Percentiles rank a stretch among this genome's conserved stretches.
Conservation (phyloP, 169 alveolate species). For the Plasmodium chabaudi region DNA sequence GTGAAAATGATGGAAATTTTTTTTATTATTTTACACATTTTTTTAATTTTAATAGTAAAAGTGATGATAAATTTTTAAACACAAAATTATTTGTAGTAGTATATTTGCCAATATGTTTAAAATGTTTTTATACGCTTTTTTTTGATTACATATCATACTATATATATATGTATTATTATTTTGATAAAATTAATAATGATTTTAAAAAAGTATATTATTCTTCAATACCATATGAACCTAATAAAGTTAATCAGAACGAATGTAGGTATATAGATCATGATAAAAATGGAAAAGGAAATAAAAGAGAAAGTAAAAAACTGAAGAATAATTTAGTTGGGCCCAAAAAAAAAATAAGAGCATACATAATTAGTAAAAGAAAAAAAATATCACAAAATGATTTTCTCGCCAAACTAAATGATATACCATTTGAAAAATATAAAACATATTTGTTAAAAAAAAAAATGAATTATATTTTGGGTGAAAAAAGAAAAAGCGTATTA, state of each 20-base stretch:
- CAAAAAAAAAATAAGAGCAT: background rate
- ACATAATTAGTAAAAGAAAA: slow-evolving; percentile 27
- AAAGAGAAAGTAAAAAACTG: background rate
- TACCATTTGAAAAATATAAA: slow-evolving; percentile 20
- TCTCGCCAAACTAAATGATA: slow-evolving; percentile 1
- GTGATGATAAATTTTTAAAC: slow-evolving; percentile 55
- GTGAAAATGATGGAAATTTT: slow-evolving; percentile 50
- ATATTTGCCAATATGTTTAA: slow-evolving; percentile 70
- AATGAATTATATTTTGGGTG: background rate
- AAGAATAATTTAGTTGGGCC: too few species aligned
- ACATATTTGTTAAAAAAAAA: slow-evolving; percentile 30
- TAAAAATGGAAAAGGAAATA: background rate
- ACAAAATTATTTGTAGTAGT: slow-evolving; percentile 72
- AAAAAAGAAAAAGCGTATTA: slow-evolving; percentile 1
- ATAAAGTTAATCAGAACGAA: background rate
- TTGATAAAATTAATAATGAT: slow-evolving; percentile 52
- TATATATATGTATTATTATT: slow-evolving; percentile 68
- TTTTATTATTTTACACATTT: slow-evolving; percentile 66
- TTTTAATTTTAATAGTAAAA: slow-evolving; percentile 55
- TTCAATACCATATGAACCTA: slow-evolving; percentile 32
- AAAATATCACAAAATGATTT: slow-evolving; percentile 1
- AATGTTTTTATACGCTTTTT: slow-evolving; percentile 74
- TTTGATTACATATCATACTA: slow-evolving; percentile 74
- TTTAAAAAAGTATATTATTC: slow-evolving; percentile 27
- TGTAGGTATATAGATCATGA: background rate